These are phyloP conservation scores for Monilinia polystroma DNA, from an alignment of 2,329 filamentous ascomycete genomes.

Conservation along the genomic window DNA sequence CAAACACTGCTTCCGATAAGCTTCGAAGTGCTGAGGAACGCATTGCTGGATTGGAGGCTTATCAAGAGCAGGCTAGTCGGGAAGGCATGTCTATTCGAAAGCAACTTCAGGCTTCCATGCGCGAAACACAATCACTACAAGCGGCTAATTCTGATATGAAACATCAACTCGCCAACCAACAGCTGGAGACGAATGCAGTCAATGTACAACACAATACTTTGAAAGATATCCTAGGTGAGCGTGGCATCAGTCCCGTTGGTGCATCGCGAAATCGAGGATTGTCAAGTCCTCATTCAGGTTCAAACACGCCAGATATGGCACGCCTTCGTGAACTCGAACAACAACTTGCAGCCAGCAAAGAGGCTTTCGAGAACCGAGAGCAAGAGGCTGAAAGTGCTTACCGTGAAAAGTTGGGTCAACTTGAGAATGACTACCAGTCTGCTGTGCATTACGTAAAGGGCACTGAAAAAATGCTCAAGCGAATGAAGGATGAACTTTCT, in stretches of 20 bases:
- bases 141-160: slow-evolving; percentile 79
- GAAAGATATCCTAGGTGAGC: slow-evolving; percentile 87
- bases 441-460: slow-evolving; percentile 98
- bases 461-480: slow-evolving; percentile 98
- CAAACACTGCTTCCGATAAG: slow-evolving; percentile 82
- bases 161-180: slow-evolving; percentile 78
- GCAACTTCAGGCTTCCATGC: slow-evolving; percentile 81
- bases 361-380: slow-evolving; percentile 72
- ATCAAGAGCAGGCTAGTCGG: slow-evolving; percentile 94
- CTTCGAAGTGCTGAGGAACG: slow-evolving; percentile 91
- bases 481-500: slow-evolving; percentile 95
- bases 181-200: slow-evolving; percentile 91
- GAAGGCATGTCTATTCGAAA: slow-evolving; percentile 88
- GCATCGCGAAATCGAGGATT: slow-evolving; percentile 69
- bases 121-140: slow-evolving; percentile 79
- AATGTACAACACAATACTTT: slow-evolving; percentile 89
- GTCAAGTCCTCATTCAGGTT: slow-evolving; percentile 71
- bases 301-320: slow-evolving; percentile 73
- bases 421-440: slow-evolving; percentile 97
- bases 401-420: slow-evolving; percentile 86
- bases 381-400: slow-evolving; percentile 87
- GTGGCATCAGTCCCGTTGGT: slow-evolving; percentile 73
- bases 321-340: slow-evolving; percentile 84
- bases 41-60: slow-evolving; percentile 92
- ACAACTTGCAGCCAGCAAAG: slow-evolving; percentile 76